Conservation (phyloP, 805 yeast genomes). For the Nematodospora valgi region DNA sequence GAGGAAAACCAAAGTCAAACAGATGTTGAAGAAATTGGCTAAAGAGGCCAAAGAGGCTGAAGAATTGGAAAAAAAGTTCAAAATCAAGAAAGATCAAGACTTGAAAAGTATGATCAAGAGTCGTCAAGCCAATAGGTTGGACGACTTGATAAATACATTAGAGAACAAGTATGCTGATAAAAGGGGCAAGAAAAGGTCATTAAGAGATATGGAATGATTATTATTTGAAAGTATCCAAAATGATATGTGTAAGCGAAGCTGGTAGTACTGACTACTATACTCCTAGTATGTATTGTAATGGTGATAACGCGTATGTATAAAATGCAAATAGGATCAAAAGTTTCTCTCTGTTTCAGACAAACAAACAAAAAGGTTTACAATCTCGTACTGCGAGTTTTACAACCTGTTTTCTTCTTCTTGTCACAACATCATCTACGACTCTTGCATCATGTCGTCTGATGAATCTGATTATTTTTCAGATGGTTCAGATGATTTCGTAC, state of each 20-base stretch:
- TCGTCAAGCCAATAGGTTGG: constrained; percentile 42
- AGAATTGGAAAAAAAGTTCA: constrained; percentile 38
- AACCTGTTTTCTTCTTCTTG: too few relatives aligned
- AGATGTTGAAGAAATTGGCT: constrained; percentile 48
- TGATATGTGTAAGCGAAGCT: constrained; percentile 27
- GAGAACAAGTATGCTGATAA: constrained; percentile 48
- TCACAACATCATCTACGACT: too few relatives aligned
- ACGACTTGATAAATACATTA: constrained; percentile 43
- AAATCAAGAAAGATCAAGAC: constrained; percentile 34
- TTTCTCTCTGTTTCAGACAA: too few relatives aligned
- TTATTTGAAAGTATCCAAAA: constrained; percentile 48
- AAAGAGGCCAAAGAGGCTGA: constrained; percentile 67
- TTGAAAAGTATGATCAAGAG: constrained; percentile 48
- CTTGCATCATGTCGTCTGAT: constrained; percentile 9
- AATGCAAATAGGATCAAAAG: too few relatives aligned
- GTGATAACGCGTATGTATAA: too few relatives aligned
- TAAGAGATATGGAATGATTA: constrained; percentile 44
- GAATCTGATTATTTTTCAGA: constrained; percentile 14
- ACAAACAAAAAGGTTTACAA: too few relatives aligned
- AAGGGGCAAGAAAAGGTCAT: constrained; percentile 31
- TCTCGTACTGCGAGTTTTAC: too few relatives aligned
- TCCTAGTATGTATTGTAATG: too few relatives aligned
- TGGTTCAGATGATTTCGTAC: constrained; percentile 18
- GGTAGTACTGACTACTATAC: too few relatives aligned
- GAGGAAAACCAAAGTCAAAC: constrained; percentile 45